Percentiles rank a stretch among this genome's conserved stretches.
phyloP scores from a whole-genome alignment of 495 filamentous ascomycete genomes.

The Hyaloscypha variabilis region DNA sequence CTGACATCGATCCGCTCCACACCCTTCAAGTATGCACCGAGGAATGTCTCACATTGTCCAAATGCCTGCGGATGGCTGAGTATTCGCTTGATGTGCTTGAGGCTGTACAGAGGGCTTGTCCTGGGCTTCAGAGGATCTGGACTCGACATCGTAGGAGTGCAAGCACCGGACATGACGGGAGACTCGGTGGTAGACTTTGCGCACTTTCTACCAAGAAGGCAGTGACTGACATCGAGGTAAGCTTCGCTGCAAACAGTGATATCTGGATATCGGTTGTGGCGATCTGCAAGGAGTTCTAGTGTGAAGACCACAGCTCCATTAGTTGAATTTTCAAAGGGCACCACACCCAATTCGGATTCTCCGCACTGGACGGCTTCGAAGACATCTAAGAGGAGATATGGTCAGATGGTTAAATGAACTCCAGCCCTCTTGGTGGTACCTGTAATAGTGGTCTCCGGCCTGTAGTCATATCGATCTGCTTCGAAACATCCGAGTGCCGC shows the following conservation, averaged over 20 bases:
- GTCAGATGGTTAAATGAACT: not conserved
- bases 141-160: slow-evolving; percentile 28
- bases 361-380: slow-evolving; percentile 76
- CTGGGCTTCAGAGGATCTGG: slow-evolving; percentile 32
- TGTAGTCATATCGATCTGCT: slow-evolving; percentile 52
- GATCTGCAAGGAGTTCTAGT: slow-evolving; percentile 84
- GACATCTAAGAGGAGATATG: slow-evolving; percentile 57
- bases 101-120: slow-evolving; percentile 37
- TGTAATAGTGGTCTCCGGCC: slow-evolving; percentile 62
- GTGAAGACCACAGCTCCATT: slow-evolving; percentile 90
- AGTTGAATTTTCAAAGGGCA: slow-evolving; percentile 95
- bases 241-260: slow-evolving; percentile 77
- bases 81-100: slow-evolving; percentile 58
- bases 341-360: slow-evolving; percentile 69
- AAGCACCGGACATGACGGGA: slow-evolving; percentile 25
- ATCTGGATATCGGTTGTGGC: slow-evolving; percentile 57
- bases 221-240: slow-evolving; percentile 86
- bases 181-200: slow-evolving; percentile 16
- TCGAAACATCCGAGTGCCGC: slow-evolving; percentile 69
- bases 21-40: slow-evolving; percentile 64
- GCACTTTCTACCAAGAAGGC: slow-evolving; percentile 59
- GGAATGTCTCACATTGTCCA: slow-evolving; percentile 85
- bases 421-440: slow-evolving; percentile 39
- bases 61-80: slow-evolving; percentile 95
- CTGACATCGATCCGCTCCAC: slow-evolving; percentile 82